Conservation (phyloP, 2,329 filamentous ascomycete species). For the Claviceps sp. region DNA sequence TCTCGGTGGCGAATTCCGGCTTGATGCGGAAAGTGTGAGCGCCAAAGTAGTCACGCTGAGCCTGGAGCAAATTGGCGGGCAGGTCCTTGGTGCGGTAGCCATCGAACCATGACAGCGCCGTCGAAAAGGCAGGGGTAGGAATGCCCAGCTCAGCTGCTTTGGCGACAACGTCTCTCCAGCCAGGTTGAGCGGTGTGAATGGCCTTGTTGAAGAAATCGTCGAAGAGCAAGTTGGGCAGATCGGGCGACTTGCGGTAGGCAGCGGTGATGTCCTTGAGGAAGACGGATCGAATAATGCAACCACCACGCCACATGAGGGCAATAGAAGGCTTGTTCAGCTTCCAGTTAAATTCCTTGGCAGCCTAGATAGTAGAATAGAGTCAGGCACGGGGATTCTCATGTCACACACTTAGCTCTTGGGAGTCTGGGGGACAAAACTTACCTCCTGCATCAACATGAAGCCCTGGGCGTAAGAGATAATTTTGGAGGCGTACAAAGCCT, state of each 20-base stretch:
- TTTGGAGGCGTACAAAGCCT: slow-evolving; percentile 98
- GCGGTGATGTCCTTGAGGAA: slow-evolving; percentile 99
- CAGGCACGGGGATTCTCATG: neutral
- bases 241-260: slow-evolving; percentile 86
- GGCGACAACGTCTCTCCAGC: slow-evolving; percentile 83
- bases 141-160: slow-evolving; percentile 91
- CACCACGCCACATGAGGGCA: slow-evolving; percentile 98
- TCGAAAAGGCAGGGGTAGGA: slow-evolving; percentile 91
- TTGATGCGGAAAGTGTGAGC: slow-evolving; percentile 84
- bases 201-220: slow-evolving; percentile 99
- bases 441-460: slow-evolving; percentile 99
- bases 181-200: slow-evolving; percentile 88
- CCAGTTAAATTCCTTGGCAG: slow-evolving; percentile 91
- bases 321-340: slow-evolving; percentile 99
- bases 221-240: slow-evolving; percentile 96
- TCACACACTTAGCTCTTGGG: neutral
- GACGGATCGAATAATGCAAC: slow-evolving; percentile 98
- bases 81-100: slow-evolving; percentile 96
- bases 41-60: slow-evolving; percentile 99
- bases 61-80: slow-evolving; percentile 95
- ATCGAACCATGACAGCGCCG: slow-evolving; percentile 95
- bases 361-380: slow-evolving; percentile 36
- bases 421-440: slow-evolving; percentile 28
- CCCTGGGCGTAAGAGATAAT: slow-evolving; percentile 99
- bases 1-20: slow-evolving; percentile 61